phyloP scores from a whole-genome alignment of 2,329 filamentous ascomycete species.

The Trichophyton schoenleinii region DNA sequence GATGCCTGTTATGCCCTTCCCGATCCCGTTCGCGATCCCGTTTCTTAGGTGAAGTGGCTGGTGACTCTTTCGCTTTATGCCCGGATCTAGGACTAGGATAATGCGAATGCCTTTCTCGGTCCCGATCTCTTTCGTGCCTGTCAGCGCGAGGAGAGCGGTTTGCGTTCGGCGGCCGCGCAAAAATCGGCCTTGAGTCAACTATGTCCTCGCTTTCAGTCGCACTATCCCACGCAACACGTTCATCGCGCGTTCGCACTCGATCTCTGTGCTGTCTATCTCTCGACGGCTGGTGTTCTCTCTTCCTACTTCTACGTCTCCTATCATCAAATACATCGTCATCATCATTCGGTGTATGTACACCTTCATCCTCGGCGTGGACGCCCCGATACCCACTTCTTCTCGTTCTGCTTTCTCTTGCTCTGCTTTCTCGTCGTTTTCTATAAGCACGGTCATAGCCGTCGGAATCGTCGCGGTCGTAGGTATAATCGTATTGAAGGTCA shows the following conservation, averaged over 20 bases:
- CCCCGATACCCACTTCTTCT: neutral
- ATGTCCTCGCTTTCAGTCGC: constrained; percentile 13
- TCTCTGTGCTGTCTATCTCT: neutral
- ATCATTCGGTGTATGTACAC: neutral
- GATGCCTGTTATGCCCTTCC: constrained; percentile 16
- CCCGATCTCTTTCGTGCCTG: constrained; percentile 9
- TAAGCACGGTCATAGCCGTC: constrained; percentile 2
- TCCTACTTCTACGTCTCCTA: neutral
- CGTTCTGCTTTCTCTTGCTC: neutral
- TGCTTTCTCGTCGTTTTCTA: neutral
- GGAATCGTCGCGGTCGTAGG: constrained; percentile 3
- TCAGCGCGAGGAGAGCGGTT: constrained; percentile 8
- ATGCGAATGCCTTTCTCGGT: constrained; percentile 9
- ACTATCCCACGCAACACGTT: constrained; percentile 14
- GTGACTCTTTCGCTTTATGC: constrained; percentile 26
- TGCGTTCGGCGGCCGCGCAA: constrained; percentile 19
- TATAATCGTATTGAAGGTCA: constrained; percentile 7
- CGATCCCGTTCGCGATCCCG: constrained; percentile 23
- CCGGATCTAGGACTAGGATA: constrained; percentile 5
- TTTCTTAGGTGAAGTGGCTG: constrained; percentile 27
- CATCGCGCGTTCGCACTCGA: constrained; percentile 2
- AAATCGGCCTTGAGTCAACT: constrained; percentile 21
- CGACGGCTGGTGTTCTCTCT: neutral
- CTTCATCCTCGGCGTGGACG: neutral
- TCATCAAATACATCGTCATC: constrained; percentile 5